Evolutionary conservation across 345 rosid genomes (phyloP), one percentile per base, ranked within the genome.

Genomic region (Microcos paniculata): DNA sequence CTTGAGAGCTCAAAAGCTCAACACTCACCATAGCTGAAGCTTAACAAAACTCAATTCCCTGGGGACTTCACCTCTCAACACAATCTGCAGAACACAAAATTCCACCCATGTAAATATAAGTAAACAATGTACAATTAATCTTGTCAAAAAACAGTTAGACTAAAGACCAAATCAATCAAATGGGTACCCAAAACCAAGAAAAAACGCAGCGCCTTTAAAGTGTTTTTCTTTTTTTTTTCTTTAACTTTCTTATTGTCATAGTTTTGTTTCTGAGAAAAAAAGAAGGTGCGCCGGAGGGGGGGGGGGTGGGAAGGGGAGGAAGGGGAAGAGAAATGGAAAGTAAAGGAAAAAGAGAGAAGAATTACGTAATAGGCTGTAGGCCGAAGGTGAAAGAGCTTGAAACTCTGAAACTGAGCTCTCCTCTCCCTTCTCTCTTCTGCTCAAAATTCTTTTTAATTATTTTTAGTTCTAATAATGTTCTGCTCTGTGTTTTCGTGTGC

Each of bases 1-100:
- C 19, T 21, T 23, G 12, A 4, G 15, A 12, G 8, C 48, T 59
- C 19, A 59, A 59, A 30, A 14, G 8, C 55, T 2, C 2, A 38
- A 30, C n/a, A 69, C 76, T 62, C 21, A 73, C 76, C 76, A 73
- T 73, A 46, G 46, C 40, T 23, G 30, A 46, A 46, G 52, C 51
- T 28, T 30, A 49, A 26, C 19, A n/a, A 51, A 61, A 46, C 42
- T 7, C 15, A 53, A 38, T 24, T 42, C 38, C 64, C 21, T 35
- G n/a, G 33, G n/a, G 46, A 71, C 52, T 33, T 15, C 15, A 12
- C 62, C 35, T 55, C 38, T 35, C 49, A 33, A 71, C 24, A 38
- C 62, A 72, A 55, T 24, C 63, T 35, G 52, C 64, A 35, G 14
- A 4, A 48, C 6, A 48, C n/a, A 8, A 49, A 69, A 18, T 28